These are phyloP conservation scores for Spinellus fusiger DNA, from an alignment of 192 early-diverging fungal species.

Conservation along the genomic window DNA sequence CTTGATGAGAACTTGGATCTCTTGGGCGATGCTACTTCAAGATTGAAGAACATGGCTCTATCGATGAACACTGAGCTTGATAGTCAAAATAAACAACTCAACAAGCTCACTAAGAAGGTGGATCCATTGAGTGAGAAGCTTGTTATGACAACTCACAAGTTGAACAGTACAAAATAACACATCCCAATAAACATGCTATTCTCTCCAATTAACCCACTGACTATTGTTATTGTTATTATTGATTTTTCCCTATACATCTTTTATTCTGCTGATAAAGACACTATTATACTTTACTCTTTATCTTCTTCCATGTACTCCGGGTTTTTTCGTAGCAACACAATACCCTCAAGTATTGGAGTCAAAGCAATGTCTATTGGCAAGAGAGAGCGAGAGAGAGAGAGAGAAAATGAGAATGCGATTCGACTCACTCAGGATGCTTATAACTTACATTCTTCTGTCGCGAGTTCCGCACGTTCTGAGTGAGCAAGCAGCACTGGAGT, in stretches of 20 bases:
- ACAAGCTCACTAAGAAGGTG: constrained; percentile 40
- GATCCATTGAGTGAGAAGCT: constrained; percentile 38
- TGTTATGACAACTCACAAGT: constrained; percentile 18
- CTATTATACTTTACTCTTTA: constrained; percentile 13
- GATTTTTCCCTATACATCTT: background rate
- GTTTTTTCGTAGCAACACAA: constrained; percentile 95
- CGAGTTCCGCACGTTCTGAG: constrained; percentile 96
- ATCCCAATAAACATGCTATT: background rate
- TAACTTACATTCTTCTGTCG: constrained; percentile 84
- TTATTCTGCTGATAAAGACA: background rate
- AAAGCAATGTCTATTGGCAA: constrained; percentile 57
- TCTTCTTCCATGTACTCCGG: constrained; percentile 76
- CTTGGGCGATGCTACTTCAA: constrained; percentile 41
- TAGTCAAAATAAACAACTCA: constrained; percentile 53
- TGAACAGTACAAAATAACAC: constrained; percentile 24
- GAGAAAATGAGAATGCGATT: background rate
- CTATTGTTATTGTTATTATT: background rate
- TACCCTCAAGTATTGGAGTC: constrained; percentile 85
- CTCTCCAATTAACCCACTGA: too few species aligned
- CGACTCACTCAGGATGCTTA: background rate
- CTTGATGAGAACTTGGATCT: constrained; percentile 63
- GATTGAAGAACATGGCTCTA: constrained; percentile 55
- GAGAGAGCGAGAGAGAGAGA: background rate
- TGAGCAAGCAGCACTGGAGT: constrained; percentile 96
- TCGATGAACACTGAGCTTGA: constrained; percentile 55